Percentiles rank a stretch among this genome's conserved stretches.
phyloP scores from a whole-genome alignment of 225 moss, liverwort and hornwort genomes.

The Ulota crispa region DNA sequence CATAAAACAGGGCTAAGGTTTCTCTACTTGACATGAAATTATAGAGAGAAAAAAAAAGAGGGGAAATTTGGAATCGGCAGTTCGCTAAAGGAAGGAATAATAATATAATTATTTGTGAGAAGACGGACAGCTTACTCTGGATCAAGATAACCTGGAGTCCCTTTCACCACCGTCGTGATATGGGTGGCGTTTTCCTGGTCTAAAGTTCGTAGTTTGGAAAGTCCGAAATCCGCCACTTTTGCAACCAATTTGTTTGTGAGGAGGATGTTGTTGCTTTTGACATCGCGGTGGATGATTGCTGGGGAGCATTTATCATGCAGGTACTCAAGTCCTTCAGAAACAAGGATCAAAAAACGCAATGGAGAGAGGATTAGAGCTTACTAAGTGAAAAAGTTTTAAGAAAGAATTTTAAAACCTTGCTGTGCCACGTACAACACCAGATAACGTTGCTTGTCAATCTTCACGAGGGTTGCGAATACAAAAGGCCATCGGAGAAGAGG shows the following conservation, averaged over 20 bases:
- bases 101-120: neutral
- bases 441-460: neutral
- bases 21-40: neutral
- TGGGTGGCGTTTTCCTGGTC: conserved; percentile 40
- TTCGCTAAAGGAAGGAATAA: neutral
- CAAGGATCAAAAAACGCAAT: conserved; percentile 9
- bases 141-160: conserved; percentile 43
- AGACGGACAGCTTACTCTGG: conserved; percentile 34
- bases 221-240: conserved; percentile 73
- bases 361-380: neutral
- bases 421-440: neutral
- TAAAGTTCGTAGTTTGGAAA: conserved; percentile 47
- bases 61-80: neutral
- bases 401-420: too few species aligned
- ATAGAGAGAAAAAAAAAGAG: neutral
- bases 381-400: neutral
- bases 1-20: neutral
- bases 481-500: neutral
- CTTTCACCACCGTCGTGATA: conserved; percentile 43
- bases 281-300: conserved; percentile 59
- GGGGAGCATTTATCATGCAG: conserved; percentile 62
- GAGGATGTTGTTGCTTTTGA: conserved; percentile 66
- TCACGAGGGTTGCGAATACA: neutral
- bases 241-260: conserved; percentile 54
- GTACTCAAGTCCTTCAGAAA: conserved; percentile 54